Evolutionary conservation across 164 flowering plant genomes (phyloP).

Genomic region (Litsea cubeba): DNA sequence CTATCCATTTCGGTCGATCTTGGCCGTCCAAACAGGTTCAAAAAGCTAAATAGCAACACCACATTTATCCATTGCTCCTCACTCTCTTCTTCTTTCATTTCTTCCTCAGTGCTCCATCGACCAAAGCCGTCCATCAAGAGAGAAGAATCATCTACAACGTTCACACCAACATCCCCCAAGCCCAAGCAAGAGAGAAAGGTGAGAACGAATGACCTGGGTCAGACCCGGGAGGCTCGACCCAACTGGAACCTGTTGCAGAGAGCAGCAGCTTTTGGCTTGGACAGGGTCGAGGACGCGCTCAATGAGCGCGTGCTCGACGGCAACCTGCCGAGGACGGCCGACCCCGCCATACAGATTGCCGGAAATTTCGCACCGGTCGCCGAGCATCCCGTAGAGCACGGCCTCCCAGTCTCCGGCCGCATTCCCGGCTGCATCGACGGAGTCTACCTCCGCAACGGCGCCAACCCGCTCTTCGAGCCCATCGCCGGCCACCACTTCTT

Average conservation of each 20-base stretch:
- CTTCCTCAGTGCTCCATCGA: conserved; percentile 21
- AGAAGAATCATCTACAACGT: neutral
- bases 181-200: neutral
- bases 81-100: conserved; percentile 17
- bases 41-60: neutral
- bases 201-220: neutral
- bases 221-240: neutral
- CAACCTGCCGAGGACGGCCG: conserved; percentile 76
- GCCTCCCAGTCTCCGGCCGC: conserved; percentile 45
- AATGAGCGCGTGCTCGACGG: conserved; percentile 25
- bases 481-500: conserved; percentile 83
- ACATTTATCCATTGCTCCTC: conserved; percentile 10
- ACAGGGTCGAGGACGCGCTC: conserved; percentile 43
- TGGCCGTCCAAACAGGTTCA: conserved; percentile 3
- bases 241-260: conserved; percentile 57
- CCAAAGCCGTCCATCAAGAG: neutral
- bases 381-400: conserved; percentile 47
- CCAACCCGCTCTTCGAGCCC: conserved; percentile 76
- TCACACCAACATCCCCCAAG: neutral
- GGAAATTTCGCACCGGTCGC: conserved; percentile 87
- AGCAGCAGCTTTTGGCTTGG: conserved; percentile 54
- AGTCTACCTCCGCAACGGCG: conserved; percentile 82
- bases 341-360: conserved; percentile 68
- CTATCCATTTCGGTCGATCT: neutral
- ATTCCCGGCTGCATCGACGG: conserved; percentile 68